Percentiles rank a stretch among this genome's conserved stretches.
Conservation (phyloP, 306 rosid genomes). For the Vigna hirtella region DNA sequence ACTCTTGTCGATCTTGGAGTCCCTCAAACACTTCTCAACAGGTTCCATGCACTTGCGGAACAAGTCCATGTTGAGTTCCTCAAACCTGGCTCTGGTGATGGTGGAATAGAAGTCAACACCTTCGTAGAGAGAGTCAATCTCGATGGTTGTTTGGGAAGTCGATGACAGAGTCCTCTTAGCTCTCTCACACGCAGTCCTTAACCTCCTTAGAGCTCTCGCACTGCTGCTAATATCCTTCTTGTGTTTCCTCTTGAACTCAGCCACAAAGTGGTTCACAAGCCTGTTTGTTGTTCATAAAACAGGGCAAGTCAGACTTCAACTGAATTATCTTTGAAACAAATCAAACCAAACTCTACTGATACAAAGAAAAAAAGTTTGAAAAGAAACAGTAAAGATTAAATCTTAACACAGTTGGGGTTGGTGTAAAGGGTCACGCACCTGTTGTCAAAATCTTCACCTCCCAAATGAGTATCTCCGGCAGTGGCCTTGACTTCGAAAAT, state of each 20-base stretch:
- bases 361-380: too few relatives aligned
- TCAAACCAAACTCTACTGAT: too few relatives aligned
- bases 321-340: too few relatives aligned
- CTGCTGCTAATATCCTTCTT: constrained; percentile 54
- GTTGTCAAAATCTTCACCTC: constrained; percentile 57
- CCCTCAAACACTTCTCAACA: constrained; percentile 59
- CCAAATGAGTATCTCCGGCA: constrained; percentile 59
- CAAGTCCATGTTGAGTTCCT: constrained; percentile 61
- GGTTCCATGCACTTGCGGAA: constrained; percentile 64
- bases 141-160: constrained; percentile 52
- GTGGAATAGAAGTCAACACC: constrained; percentile 60
- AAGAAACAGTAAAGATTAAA: too few relatives aligned
- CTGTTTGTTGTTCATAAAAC: constrained; percentile 44
- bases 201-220: constrained; percentile 56
- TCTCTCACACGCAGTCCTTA: constrained; percentile 58
- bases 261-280: constrained; percentile 55
- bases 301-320: too few relatives aligned
- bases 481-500: constrained; percentile 63
- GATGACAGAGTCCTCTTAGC: constrained; percentile 64
- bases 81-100: constrained; percentile 57
- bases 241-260: constrained; percentile 59
- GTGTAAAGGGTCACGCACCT: too few relatives aligned
- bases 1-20: constrained; percentile 59
- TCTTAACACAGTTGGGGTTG: too few relatives aligned
- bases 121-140: constrained; percentile 57